Base-by-base conservation (phyloP, 2,329 filamentous ascomycete genomes). In the Aspergillus brasiliensis region DNA sequence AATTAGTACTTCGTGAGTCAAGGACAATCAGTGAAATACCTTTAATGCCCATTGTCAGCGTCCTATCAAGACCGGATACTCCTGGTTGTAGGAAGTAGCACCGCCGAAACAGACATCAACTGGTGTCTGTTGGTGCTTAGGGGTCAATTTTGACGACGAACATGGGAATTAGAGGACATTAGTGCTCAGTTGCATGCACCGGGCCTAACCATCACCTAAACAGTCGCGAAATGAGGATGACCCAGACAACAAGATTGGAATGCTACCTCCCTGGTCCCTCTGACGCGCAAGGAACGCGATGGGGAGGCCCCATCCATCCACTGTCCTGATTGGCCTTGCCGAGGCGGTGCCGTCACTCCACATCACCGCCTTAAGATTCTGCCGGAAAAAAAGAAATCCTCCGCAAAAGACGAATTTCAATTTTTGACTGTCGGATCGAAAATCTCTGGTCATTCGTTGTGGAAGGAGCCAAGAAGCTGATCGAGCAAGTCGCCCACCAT, bases 401-500 rank as follows among this genome's bases (percentile, higher is more conserved):
- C 55, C 54, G 27, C 46, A 52, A 51, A 34, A 23, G 21, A 49
- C 31, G 27, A 60, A 53, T 46, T 56, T 46, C 34, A 51, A 58
- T 40, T 56, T 56, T 47, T 31, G 55, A 57, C 23, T 27, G 25
- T 49, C 46, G 23, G 23, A 28, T 49, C 38, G 13, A 31, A 48
- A 34, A 17, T 19, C n/a, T 62, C 57, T 52, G 31, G 42, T 38
- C 48, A 48, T 46, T 48, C 37, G 40, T 40, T 27, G 51, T 17
- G 21, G 21, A 54, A 8, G 7, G n/a, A 11, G 15, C 17, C n/a
- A 23, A 56, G 38, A 21, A 19, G 15, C 15, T 7, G 6, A 8
- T 60, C 56, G 44, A 37, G 31, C 23, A 25, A 48, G 52, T 48
- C 40, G 47, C 37, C 44, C 64, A 70, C 28, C 56, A 96, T 96